Conservation (phyloP, 805 yeast species). For the Wickerhamiella occidentalis region DNA sequence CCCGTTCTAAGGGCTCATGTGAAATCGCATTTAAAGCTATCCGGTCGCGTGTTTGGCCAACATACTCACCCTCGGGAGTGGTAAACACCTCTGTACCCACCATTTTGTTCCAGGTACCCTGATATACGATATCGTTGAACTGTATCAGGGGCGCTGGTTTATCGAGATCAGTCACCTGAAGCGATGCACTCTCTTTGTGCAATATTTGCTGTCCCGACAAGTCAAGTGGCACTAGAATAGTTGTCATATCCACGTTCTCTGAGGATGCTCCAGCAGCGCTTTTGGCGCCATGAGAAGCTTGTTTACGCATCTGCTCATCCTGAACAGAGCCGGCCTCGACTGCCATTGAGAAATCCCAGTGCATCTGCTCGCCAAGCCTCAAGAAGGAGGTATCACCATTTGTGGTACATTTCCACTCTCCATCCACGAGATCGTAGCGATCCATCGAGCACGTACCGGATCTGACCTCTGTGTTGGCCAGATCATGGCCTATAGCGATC, state of each 20-base stretch:
- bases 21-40: constrained; percentile 20
- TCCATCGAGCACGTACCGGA: constrained; percentile 85
- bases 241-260: constrained; percentile 1
- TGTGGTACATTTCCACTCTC: constrained; percentile 47
- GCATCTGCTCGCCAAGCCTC: constrained; percentile 77
- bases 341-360: constrained; percentile 65
- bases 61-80: constrained; percentile 22
- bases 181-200: constrained; percentile 28
- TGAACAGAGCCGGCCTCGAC: constrained; percentile 87
- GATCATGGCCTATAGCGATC: constrained; percentile 72
- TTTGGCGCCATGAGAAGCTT: neutral
- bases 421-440: constrained; percentile 33
- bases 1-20: constrained; percentile 12
- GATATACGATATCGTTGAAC: constrained; percentile 47
- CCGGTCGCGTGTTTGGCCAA: constrained; percentile 23
- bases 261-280: neutral
- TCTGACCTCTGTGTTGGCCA: constrained; percentile 42
- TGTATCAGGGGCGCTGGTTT: constrained; percentile 44
- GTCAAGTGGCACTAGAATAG: constrained; percentile 41
- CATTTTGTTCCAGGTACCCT: constrained; percentile 63
- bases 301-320: constrained; percentile 38
- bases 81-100: constrained; percentile 62
- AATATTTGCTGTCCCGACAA: constrained; percentile 28
- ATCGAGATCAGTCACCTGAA: constrained; percentile 47
- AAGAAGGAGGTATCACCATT: constrained; percentile 69